These are phyloP conservation scores for Ceriops decandra DNA, from an alignment of 345 rosid genomes.

Conservation along the genomic window DNA sequence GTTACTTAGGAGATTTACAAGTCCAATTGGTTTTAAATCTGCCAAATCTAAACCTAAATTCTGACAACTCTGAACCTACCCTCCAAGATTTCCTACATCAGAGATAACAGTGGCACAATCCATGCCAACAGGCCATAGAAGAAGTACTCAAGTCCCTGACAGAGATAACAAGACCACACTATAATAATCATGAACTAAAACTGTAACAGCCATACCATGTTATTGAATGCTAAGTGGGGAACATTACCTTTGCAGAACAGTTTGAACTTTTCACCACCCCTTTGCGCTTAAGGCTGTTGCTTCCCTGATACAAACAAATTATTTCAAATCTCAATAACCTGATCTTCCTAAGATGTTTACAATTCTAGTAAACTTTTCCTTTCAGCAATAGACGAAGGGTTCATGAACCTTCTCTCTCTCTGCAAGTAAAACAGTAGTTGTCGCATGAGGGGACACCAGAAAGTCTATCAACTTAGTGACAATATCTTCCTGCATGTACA, in stretches of 20 bases:
- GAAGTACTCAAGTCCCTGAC: too few species aligned
- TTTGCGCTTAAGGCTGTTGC: conserved; percentile 68
- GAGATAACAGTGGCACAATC: too few species aligned
- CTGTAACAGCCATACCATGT: background rate
- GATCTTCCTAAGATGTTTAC: background rate
- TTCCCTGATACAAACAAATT: conserved; percentile 40
- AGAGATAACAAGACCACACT: too few species aligned
- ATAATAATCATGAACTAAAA: too few species aligned
- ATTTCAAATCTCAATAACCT: background rate
- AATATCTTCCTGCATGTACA: conserved; percentile 71
- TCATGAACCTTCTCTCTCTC: conserved; percentile 66
- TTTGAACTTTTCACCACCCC: conserved; percentile 50
- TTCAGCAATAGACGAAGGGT: background rate
- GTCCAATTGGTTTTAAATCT: too few species aligned
- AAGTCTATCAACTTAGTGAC: conserved; percentile 62
- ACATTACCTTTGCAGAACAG: conserved; percentile 57
- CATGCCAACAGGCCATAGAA: too few species aligned
- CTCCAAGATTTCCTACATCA: too few species aligned
- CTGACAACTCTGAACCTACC: too few species aligned
- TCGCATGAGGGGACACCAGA: conserved; percentile 77
- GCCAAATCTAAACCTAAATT: too few species aligned
- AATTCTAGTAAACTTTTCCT: background rate
- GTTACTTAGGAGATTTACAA: too few species aligned
- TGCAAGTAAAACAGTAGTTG: conserved; percentile 48
- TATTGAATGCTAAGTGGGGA: background rate